Conservation (phyloP, 441 rosid genomes). For the Manihot esculenta region DNA sequence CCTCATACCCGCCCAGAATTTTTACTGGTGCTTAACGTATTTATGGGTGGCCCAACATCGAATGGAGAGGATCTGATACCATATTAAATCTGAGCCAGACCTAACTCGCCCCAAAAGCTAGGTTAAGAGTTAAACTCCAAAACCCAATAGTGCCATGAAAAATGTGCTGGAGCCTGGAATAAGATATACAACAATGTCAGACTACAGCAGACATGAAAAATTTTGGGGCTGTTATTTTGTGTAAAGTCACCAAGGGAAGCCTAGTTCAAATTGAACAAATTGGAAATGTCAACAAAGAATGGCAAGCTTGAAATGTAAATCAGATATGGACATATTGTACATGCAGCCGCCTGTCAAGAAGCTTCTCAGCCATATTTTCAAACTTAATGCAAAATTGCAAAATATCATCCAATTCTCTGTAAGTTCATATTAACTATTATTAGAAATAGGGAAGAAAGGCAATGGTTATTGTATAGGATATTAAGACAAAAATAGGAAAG, state of each 20-base stretch:
- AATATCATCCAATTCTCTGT: background rate
- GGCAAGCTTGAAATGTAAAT: background rate
- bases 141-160: background rate
- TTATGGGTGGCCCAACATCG: too few relatives aligned
- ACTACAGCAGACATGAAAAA: background rate
- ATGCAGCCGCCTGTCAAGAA: background rate
- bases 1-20: too few relatives aligned
- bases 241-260: background rate
- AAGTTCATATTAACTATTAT: background rate
- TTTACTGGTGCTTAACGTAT: too few relatives aligned
- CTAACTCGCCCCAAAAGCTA: too few relatives aligned
- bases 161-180: background rate
- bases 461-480: background rate
- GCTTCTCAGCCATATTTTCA: background rate
- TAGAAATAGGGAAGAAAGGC: background rate
- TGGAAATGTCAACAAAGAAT: background rate
- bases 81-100: too few relatives aligned
- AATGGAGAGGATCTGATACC: too few relatives aligned
- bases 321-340: background rate
- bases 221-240: too few relatives aligned
- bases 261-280: background rate
- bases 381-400: conserved; percentile 1
- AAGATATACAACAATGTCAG: background rate
- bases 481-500: background rate
- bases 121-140: background rate